Percentiles rank a stretch among this genome's conserved stretches.
Evolutionary conservation across 2,329 filamentous ascomycete species (phyloP).

Genomic region (Colletotrichum sp.): DNA sequence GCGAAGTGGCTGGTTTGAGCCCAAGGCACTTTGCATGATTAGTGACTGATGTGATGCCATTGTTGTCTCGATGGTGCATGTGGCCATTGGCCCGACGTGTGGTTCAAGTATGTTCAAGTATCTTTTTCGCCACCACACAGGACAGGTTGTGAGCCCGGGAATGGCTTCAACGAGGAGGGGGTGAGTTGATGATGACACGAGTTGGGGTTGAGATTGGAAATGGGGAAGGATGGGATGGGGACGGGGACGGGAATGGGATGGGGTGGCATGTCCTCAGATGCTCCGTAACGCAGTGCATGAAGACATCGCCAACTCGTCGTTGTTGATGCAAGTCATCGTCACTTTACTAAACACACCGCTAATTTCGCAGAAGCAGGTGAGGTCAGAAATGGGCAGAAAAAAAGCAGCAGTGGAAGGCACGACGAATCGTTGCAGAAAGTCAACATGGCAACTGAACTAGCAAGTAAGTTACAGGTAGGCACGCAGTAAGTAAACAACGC

Average conservation of each 20-base stretch:
- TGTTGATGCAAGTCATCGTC: conserved; percentile 15
- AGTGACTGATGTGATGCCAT: background rate
- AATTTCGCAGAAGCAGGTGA: background rate
- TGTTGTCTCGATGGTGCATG: background rate
- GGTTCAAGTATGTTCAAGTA: background rate
- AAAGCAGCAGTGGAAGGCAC: background rate
- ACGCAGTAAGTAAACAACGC: background rate
- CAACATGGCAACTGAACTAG: background rate
- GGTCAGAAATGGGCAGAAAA: background rate
- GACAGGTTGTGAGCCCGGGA: background rate
- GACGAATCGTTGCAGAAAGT: background rate
- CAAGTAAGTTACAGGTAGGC: background rate
- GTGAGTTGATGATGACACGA: background rate
- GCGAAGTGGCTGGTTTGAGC: background rate
- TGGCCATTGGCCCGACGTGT: background rate
- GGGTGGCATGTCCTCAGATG: background rate
- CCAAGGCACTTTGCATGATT: background rate
- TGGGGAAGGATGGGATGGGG: background rate
- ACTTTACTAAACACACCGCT: conserved; percentile 8
- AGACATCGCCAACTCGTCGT: conserved; percentile 1
- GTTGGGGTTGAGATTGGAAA: background rate
- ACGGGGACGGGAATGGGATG: background rate
- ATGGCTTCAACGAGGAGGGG: background rate
- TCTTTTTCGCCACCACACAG: background rate
- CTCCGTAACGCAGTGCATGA: background rate